Evolutionary conservation across 495 filamentous ascomycete genomes (phyloP), one percentile per base, ranked within the genome.

Genomic region (Opeltia flavorubescens): DNA sequence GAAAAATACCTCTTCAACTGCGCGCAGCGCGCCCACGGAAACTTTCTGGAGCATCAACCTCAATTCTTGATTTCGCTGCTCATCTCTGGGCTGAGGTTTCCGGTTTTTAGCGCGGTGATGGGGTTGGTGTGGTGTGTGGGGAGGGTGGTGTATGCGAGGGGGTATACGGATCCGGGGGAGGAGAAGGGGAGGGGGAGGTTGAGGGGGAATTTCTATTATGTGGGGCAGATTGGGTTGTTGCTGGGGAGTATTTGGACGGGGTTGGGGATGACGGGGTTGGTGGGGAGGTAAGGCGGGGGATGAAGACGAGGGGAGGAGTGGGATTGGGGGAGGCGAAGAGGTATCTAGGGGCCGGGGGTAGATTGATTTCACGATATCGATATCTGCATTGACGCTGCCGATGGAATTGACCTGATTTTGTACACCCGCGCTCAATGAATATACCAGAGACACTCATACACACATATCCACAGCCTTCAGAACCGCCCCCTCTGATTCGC

Each of bases 401-500:
- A 33, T n/a, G 21, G 21, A 18, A 41, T 9, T 9, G 21, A 9
- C 11, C 38, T 18, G 38, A 9, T 20, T 41, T 44, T 44, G 29
- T 13, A 31, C 6, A 31, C 6, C 29, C 29, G 29, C 29, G 6
- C 6, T 31, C 34, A 9, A 6, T n/a, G 34, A 17, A 36, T 36
- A 18, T 20, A 36, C 34, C n/a, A 18, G 5, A 18, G 8, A 9
- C 4, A 4, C 1, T 36, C 6, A 15, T 18, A 17, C 34, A 6
- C 34, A 18, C 20, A 36, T 20, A 36, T 30, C 20, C 11, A 23
- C 20, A 20, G 17, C 36, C 9, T 39, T 70, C 62, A 98, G 59
- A 95, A 98, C 53, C 91, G 73, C 51, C 71, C 77, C 56, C 78
- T 75, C 63, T 77, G 74, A 62, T 76, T 77, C 24, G 75, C 72